Percentiles rank a stretch among this genome's conserved stretches.
These are phyloP conservation scores for Dioszegia hungarica DNA, from an alignment of 768 basidiomycete species.

Conservation along the genomic window DNA sequence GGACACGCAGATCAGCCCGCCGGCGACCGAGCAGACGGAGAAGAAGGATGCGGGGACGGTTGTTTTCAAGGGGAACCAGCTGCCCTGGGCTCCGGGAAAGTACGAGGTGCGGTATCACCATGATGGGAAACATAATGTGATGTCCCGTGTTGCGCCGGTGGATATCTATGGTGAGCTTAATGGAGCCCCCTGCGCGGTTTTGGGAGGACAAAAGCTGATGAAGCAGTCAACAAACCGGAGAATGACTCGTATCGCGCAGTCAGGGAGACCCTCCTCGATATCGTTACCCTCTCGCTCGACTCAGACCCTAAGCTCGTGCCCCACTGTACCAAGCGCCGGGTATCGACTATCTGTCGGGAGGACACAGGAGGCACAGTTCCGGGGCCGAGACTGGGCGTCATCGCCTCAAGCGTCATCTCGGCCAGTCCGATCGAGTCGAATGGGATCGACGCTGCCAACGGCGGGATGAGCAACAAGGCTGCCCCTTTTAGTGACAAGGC, in stretches of 20 bases:
- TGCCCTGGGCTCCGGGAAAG: constrained; percentile 78
- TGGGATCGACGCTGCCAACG: no score
- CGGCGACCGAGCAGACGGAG: neutral
- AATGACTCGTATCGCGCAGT: constrained; percentile 63
- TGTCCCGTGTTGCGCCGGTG: constrained; percentile 75
- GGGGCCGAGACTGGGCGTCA: no score
- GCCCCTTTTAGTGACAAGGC: no score
- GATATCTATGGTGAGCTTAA: constrained; percentile 75
- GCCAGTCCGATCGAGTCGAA: no score
- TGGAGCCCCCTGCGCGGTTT: neutral
- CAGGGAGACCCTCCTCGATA: constrained; percentile 62
- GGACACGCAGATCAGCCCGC: constrained; percentile 57
- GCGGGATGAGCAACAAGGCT: no score
- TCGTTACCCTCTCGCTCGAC: constrained; percentile 83
- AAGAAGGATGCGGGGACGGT: constrained; percentile 56
- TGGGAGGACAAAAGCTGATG: constrained; percentile 1
- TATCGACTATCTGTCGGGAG: neutral
- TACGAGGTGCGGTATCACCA: constrained; percentile 86
- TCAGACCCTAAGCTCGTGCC: constrained; percentile 78
- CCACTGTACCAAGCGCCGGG: constrained; percentile 16
- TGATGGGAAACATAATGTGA: constrained; percentile 94
- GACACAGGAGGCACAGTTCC: neutral
- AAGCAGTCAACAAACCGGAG: constrained; percentile 64
- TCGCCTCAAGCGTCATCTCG: no score
- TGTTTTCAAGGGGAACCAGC: constrained; percentile 67